Evolutionary conservation across 805 yeast species (phyloP).

Genomic region (Pichia deserticola): DNA sequence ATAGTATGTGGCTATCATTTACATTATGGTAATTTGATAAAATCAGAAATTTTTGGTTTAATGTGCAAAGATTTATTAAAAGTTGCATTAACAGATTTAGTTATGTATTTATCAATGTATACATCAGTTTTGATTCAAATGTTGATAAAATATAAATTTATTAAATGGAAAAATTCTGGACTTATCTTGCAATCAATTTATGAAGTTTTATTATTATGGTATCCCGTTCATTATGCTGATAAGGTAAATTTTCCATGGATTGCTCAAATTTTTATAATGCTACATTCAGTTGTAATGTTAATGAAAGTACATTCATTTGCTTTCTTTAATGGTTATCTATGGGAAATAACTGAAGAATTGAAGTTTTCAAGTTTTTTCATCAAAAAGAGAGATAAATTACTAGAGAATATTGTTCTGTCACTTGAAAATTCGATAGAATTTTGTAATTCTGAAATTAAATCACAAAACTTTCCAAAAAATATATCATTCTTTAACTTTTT

Average conservation of each 20-base stretch:
- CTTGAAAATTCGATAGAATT: constrained; percentile 50
- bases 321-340: constrained; percentile 85
- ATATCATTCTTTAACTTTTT: constrained; percentile 61
- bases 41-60: constrained; percentile 48
- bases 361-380: constrained; percentile 39
- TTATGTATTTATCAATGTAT: constrained; percentile 66
- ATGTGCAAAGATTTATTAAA: constrained; percentile 54
- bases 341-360: constrained; percentile 54
- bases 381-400: constrained; percentile 26
- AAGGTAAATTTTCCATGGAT: constrained; percentile 72
- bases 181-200: constrained; percentile 49
- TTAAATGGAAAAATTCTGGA: constrained; percentile 63
- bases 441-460: constrained; percentile 62
- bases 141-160: constrained; percentile 34
- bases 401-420: constrained; percentile 27
- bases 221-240: constrained; percentile 53
- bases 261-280: constrained; percentile 72
- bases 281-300: constrained; percentile 78
- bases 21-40: constrained; percentile 35
- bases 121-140: constrained; percentile 53
- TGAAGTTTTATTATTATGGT: constrained; percentile 46
- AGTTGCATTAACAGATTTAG: constrained; percentile 67
- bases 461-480: constrained; percentile 70
- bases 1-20: constrained; percentile 47
- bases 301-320: constrained; percentile 97